phyloP scores from a whole-genome alignment of 345 rosid genomes.

The Erysimum cheiranthoides region DNA sequence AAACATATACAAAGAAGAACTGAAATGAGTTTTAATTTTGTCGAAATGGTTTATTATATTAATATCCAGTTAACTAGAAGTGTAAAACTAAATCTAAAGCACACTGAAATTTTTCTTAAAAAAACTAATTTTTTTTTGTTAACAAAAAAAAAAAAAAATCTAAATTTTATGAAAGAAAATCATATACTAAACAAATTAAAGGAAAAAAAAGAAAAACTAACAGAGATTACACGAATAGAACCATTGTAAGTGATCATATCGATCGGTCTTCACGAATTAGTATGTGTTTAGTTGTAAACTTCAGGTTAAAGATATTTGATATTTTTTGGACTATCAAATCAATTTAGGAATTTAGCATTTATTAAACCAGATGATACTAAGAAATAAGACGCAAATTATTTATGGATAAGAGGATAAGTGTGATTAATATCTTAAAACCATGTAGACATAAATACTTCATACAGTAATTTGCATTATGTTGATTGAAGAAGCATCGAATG shows the following conservation, averaged over 20 bases:
- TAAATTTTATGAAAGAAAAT: too few relatives aligned
- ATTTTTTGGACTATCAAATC: background rate
- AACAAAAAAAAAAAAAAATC: background rate
- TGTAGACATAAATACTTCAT: conserved; percentile 28
- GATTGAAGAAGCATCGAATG: conserved; percentile 35
- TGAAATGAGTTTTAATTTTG: background rate
- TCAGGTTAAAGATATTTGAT: background rate
- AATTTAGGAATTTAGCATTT: background rate
- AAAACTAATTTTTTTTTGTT: background rate
- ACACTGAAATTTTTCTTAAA: too few relatives aligned
- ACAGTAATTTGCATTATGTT: conserved; percentile 7
- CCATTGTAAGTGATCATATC: background rate
- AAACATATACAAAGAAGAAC: background rate
- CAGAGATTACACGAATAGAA: background rate
- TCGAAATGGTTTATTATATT: background rate
- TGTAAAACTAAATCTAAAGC: too few relatives aligned
- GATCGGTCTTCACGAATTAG: background rate
- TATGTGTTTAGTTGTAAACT: background rate
- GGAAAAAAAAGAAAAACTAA: too few relatives aligned
- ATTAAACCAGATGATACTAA: background rate
- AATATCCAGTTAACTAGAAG: background rate
- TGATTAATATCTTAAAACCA: conserved; percentile 29
- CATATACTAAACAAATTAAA: too few relatives aligned
- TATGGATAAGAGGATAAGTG: conserved; percentile 32
- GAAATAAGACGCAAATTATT: background rate